Conservation (phyloP, 371 early-diverging fungal species). For the Lichtheimia ornata region DNA sequence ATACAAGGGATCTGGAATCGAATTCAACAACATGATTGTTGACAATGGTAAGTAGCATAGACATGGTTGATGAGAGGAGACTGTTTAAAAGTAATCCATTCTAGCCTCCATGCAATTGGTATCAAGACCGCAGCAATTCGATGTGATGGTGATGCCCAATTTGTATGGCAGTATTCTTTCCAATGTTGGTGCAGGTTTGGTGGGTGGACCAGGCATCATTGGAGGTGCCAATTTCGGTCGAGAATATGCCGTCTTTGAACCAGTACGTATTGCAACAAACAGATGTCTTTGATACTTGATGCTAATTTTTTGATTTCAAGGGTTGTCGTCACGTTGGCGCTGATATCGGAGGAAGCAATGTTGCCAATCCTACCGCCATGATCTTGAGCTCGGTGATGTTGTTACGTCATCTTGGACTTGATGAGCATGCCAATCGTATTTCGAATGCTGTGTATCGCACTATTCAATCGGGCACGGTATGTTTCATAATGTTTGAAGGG, state of each 20-base stretch:
- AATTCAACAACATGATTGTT: slow-evolving; percentile 97
- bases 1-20: slow-evolving; percentile 84
- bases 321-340: slow-evolving; percentile 95
- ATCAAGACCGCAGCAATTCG: slow-evolving; percentile 94
- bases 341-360: slow-evolving; percentile 90
- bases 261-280: slow-evolving; percentile 40
- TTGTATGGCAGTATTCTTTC: slow-evolving; percentile 96
- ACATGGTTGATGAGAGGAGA: too few species aligned
- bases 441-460: slow-evolving; percentile 65
- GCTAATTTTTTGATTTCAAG: slow-evolving; percentile 11
- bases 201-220: slow-evolving; percentile 94
- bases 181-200: slow-evolving; percentile 95
- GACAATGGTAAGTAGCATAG: slow-evolving; percentile 64
- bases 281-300: not conserved
- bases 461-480: slow-evolving; percentile 41
- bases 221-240: slow-evolving; percentile 96
- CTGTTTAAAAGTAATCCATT: too few species aligned
- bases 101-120: slow-evolving; percentile 95
- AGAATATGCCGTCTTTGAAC: slow-evolving; percentile 95
- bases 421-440: slow-evolving; percentile 83
- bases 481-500: not conserved
- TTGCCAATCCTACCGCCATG: slow-evolving; percentile 93
- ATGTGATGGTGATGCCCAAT: slow-evolving; percentile 97
- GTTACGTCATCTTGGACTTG: slow-evolving; percentile 89
- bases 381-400: slow-evolving; percentile 88